Percentiles rank a stretch among this genome's conserved stretches.
Evolutionary conservation across 306 rosid genomes (phyloP).

Genomic region (Pachyrhizus erosus): DNA sequence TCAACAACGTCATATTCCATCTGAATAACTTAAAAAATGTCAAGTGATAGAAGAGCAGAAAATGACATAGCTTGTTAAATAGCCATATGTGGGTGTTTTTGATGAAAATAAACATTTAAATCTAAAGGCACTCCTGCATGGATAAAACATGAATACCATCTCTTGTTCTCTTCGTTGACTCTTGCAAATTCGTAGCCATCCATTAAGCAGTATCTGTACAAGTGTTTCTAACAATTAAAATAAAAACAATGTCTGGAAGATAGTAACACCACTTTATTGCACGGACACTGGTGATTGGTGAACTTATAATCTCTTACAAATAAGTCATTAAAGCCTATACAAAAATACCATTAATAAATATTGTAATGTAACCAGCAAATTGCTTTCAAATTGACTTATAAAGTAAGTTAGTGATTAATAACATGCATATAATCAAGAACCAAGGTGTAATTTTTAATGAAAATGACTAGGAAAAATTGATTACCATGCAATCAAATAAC

Average conservation of each 20-base stretch:
- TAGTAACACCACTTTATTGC: slow-evolving; percentile 12
- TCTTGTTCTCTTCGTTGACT: slow-evolving; percentile 84
- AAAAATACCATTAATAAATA: neutral
- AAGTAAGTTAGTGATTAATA: neutral
- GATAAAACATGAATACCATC: slow-evolving; percentile 59
- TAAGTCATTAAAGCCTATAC: neutral
- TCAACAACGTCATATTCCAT: slow-evolving; percentile 87
- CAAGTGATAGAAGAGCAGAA: slow-evolving; percentile 11
- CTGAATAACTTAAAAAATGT: slow-evolving; percentile 59
- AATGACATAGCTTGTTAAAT: neutral
- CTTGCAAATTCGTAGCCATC: slow-evolving; percentile 77
- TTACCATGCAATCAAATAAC: neutral
- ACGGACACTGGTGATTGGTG: neutral
- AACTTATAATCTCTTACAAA: neutral
- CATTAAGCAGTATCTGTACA: slow-evolving; percentile 73
- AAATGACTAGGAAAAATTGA: neutral
- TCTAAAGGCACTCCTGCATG: slow-evolving; percentile 13
- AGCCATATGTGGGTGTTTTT: neutral
- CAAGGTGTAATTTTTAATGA: neutral
- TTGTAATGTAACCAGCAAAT: neutral
- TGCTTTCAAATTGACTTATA: neutral
- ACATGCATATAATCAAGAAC: slow-evolving; percentile 30
- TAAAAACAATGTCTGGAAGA: neutral
- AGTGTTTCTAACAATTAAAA: slow-evolving; percentile 32
- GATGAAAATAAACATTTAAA: slow-evolving; percentile 31